These are phyloP conservation scores for Nyctanthes arbortristis DNA, from an alignment of 257 asterid species.

Conservation along the genomic window DNA sequence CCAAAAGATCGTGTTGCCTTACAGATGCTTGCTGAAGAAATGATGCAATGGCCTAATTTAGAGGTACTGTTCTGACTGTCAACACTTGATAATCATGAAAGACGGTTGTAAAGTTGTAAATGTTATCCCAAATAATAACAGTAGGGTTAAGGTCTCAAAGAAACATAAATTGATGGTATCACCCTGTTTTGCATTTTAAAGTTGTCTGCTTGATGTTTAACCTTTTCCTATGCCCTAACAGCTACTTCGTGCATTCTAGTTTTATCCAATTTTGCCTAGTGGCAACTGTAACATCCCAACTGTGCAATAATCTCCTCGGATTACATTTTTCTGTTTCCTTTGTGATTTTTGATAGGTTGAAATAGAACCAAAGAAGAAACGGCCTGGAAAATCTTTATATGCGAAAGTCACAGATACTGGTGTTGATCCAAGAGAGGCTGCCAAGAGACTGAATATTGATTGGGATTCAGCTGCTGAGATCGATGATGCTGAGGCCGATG, in stretches of 20 bases:
- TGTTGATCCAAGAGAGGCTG: constrained; percentile 77
- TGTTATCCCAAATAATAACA: background rate
- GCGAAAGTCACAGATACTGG: constrained; percentile 91
- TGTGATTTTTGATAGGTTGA: constrained; percentile 54
- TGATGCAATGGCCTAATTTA: constrained; percentile 88
- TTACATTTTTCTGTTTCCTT: background rate
- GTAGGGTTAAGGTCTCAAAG: background rate
- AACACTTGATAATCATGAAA: constrained; percentile 12
- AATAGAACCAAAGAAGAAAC: constrained; percentile 42
- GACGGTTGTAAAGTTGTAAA: background rate
- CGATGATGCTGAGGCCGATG: constrained; percentile 61
- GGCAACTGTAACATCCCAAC: background rate
- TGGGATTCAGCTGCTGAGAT: constrained; percentile 98
- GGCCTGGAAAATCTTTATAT: constrained; percentile 65
- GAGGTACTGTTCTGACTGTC: constrained; percentile 50
- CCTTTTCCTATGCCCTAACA: background rate
- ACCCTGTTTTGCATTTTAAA: no score
- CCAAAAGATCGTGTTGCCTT: constrained; percentile 68
- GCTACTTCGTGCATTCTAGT: background rate
- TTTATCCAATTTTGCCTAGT: background rate
- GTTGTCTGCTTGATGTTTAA: background rate
- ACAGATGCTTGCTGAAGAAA: constrained; percentile 86
- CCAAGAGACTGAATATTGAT: constrained; percentile 80
- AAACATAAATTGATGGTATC: no score
- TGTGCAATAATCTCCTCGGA: background rate